A percentile compares a stretch with the other conserved stretches of the same genome.
Evolutionary conservation across 1,284 basidiomycete genomes (phyloP).

Genomic region (Trichosporon faecale): DNA sequence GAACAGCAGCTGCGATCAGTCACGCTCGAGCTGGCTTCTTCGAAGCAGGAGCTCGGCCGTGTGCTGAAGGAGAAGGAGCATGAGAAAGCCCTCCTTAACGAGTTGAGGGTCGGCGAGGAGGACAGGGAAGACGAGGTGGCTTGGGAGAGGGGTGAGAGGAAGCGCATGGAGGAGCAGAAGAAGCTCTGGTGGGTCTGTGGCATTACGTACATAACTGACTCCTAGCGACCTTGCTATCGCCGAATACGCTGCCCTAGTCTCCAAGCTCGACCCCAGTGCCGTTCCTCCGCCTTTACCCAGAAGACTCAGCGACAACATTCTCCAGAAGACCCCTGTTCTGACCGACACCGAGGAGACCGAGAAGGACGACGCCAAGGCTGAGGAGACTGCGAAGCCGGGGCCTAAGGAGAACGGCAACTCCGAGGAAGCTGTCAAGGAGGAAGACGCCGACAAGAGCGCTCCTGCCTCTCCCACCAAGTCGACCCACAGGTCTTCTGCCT

Average conservation of each 20-base stretch:
- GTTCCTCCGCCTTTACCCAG: conserved; percentile 37
- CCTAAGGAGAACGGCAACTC: background rate
- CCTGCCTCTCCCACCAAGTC: conserved; percentile 12
- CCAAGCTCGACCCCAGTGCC: conserved; percentile 40
- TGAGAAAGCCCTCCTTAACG: conserved; percentile 36
- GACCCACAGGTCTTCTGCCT: conserved; percentile 6
- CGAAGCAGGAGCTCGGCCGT: conserved; percentile 59
- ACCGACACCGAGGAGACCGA: background rate
- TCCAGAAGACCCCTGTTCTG: conserved; percentile 25
- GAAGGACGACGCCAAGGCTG: background rate
- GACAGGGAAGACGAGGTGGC: conserved; percentile 62
- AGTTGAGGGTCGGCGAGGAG: conserved; percentile 53
- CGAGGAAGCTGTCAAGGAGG: background rate
- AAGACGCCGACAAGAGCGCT: conserved; percentile 4
- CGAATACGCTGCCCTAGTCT: conserved; percentile 44
- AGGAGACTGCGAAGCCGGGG: background rate
- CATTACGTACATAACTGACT: conserved; percentile 11
- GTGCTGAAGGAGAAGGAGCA: conserved; percentile 61
- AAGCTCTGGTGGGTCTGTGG: conserved; percentile 41
- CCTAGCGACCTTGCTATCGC: conserved; percentile 45
- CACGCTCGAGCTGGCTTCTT: conserved; percentile 50
- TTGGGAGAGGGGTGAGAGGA: conserved; percentile 43
- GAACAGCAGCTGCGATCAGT: conserved; percentile 33
- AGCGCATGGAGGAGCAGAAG: conserved; percentile 47
- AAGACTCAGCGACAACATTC: conserved; percentile 24